Conservation (phyloP, 495 filamentous ascomycete genomes). For the Pyronema domesticum region DNA sequence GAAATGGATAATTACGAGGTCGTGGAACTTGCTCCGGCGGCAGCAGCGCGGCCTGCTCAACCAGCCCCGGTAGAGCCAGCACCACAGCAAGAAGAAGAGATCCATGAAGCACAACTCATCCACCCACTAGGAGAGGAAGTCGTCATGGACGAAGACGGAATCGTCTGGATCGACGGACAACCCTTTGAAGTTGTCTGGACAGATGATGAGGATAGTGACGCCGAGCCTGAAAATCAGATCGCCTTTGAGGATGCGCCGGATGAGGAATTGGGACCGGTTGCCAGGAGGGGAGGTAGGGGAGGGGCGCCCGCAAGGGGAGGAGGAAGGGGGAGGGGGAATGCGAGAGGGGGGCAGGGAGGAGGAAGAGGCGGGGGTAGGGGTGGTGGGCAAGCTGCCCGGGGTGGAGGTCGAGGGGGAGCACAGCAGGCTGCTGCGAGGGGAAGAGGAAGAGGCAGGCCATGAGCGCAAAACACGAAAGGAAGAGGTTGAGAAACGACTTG, state of each 20-base stretch:
- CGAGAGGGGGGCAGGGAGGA: background rate
- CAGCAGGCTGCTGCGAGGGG: too few relatives aligned
- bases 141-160: background rate
- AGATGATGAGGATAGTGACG: conserved; percentile 4
- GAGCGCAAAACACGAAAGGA: too few relatives aligned
- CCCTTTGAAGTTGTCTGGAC: conserved; percentile 2
- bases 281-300: background rate
- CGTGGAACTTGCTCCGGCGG: conserved; percentile 6
- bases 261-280: background rate
- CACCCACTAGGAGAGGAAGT: background rate
- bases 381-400: background rate
- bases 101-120: background rate
- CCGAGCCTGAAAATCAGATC: background rate
- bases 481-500: too few relatives aligned
- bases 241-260: conserved; percentile 12
- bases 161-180: background rate
- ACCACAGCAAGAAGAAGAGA: background rate
- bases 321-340: background rate
- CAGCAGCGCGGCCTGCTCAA: conserved; percentile 6
- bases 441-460: too few relatives aligned
- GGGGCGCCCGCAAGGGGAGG: background rate
- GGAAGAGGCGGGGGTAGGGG: background rate
- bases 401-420: too few relatives aligned
- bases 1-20: background rate
- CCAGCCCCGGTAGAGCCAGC: too few relatives aligned